These are phyloP conservation scores for Lignosus rhinocerotis DNA, from an alignment of 1,284 basidiomycete genomes.

Conservation along the genomic window DNA sequence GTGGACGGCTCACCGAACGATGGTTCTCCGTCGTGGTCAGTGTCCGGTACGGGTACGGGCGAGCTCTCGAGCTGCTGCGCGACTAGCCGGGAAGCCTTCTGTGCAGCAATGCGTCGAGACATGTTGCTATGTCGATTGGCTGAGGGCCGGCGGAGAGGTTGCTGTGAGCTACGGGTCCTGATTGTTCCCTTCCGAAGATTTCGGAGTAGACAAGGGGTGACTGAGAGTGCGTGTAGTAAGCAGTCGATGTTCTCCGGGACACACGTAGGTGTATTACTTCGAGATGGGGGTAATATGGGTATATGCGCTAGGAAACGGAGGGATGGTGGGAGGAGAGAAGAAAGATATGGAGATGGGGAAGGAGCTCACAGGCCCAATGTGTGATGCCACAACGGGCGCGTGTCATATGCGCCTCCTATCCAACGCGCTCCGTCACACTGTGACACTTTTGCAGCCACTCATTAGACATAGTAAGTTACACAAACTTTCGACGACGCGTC, in stretches of 20 bases:
- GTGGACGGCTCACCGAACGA: conserved; percentile 28
- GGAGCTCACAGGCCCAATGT: not conserved
- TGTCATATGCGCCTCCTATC: conserved; percentile 10
- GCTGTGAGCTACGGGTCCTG: conserved; percentile 5
- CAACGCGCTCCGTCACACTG: conserved; percentile 23
- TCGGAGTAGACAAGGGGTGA: conserved; percentile 2
- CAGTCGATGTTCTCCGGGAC: not conserved
- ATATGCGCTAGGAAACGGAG: not conserved
- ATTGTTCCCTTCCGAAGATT: conserved; percentile 4
- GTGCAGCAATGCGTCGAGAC: conserved; percentile 29
- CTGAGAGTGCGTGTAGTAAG: not conserved
- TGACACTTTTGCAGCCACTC: conserved; percentile 1
- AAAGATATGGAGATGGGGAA: not conserved
- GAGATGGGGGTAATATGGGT: not conserved
- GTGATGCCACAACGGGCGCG: conserved; percentile 5
- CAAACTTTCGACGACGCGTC: not conserved
- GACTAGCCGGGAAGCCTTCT: conserved; percentile 27
- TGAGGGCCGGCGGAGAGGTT: not conserved
- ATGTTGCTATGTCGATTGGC: not conserved
- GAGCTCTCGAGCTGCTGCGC: conserved; percentile 32
- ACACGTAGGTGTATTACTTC: not conserved
- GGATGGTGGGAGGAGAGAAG: conserved; percentile 2
- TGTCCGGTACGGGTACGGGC: conserved; percentile 16
- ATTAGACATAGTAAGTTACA: not conserved
- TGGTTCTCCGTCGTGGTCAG: conserved; percentile 15